phyloP scores from a whole-genome alignment of 192 early-diverging fungal genomes.

The Diversispora epigaea region DNA sequence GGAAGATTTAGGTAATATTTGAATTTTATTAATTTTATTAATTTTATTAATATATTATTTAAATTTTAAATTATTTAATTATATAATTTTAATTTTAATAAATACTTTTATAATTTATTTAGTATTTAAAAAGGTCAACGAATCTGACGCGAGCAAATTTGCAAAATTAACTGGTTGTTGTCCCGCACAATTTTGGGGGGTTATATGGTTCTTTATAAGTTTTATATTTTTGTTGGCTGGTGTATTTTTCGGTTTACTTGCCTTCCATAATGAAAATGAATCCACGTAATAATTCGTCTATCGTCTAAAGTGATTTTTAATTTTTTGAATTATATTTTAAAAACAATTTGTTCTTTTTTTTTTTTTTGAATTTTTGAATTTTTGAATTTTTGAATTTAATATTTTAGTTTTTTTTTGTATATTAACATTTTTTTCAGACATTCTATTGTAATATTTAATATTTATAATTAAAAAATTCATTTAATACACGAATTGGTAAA shows the following conservation, averaged over 20 bases:
- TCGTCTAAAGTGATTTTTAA: too few relatives aligned
- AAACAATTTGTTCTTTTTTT: too few relatives aligned
- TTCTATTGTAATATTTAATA: too few relatives aligned
- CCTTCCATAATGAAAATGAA: constrained; percentile 46
- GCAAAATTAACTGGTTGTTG: constrained; percentile 71
- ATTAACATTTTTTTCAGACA: too few relatives aligned
- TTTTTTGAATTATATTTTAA: too few relatives aligned
- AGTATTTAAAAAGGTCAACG: constrained; percentile 86
- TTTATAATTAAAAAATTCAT: too few relatives aligned
- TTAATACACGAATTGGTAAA: too few relatives aligned
- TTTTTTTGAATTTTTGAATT: too few relatives aligned
- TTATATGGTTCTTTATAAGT: constrained; percentile 88
- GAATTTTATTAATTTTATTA: neutral
- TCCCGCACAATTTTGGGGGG: constrained; percentile 82
- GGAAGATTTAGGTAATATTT: constrained; percentile 62
- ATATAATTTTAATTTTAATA: neutral
- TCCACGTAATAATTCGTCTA: too few relatives aligned
- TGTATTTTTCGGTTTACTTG: constrained; percentile 76
- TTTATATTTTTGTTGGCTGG: constrained; percentile 76
- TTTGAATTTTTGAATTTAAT: too few relatives aligned
- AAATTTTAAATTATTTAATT: neutral
- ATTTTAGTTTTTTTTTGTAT: too few relatives aligned
- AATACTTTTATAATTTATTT: constrained; percentile 33
- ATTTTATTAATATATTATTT: too few relatives aligned
- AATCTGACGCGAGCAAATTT: constrained; percentile 91